These are phyloP conservation scores for Trichophyton schoenleinii DNA, from an alignment of 2,329 filamentous ascomycete species.

Conservation along the genomic window DNA sequence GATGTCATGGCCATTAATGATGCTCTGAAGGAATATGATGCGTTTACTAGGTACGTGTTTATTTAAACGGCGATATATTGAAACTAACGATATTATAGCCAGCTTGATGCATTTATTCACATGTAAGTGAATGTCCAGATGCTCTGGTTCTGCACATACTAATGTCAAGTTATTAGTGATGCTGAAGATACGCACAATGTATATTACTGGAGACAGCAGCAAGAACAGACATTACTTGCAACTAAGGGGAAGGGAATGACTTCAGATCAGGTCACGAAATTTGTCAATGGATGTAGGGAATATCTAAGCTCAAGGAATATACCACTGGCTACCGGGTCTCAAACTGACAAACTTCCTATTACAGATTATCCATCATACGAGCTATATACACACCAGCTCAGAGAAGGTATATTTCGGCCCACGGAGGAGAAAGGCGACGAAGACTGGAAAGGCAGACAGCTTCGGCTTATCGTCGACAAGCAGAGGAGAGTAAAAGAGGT, in stretches of 20 bases:
- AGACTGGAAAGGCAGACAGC: conserved; percentile 41
- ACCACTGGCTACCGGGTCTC: too few relatives aligned
- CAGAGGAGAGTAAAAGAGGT: conserved; percentile 41
- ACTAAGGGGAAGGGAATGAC: conserved; percentile 66
- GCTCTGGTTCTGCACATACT: neutral
- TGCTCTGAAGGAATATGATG: conserved; percentile 45
- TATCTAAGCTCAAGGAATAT: neutral
- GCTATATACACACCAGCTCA: conserved; percentile 49
- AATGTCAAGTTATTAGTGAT: conserved; percentile 35
- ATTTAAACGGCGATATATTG: conserved; percentile 11
- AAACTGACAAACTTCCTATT: neutral
- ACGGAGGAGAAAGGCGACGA: conserved; percentile 11
- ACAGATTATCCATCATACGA: conserved; percentile 60
- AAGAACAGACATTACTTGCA: conserved; percentile 58
- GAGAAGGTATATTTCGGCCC: conserved; percentile 43
- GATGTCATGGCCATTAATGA: conserved; percentile 49
- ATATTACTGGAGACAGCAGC: conserved; percentile 72
- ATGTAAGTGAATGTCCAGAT: conserved; percentile 34
- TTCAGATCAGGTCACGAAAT: conserved; percentile 62
- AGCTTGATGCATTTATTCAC: conserved; percentile 52
- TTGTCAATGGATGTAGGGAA: conserved; percentile 53
- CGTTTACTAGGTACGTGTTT: conserved; percentile 39
- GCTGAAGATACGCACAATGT: conserved; percentile 62
- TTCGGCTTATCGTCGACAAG: conserved; percentile 49
- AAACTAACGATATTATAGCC: conserved; percentile 20